Conservation (phyloP, 345 rosid genomes). For the Aethionema arabicum region DNA sequence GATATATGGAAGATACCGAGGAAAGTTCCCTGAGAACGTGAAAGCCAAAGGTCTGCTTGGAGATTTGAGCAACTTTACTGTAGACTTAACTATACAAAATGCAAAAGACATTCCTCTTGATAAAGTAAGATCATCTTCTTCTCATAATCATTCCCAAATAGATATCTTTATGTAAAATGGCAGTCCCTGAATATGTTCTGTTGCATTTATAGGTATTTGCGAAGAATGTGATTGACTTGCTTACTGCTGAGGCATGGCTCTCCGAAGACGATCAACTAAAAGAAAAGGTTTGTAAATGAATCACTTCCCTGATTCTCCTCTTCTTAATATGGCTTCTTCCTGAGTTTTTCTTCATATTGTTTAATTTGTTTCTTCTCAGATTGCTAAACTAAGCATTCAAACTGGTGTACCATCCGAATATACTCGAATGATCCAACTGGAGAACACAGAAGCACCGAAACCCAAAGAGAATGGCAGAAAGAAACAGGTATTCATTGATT, state of each 20-base stretch:
- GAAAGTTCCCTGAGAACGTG: constrained; percentile 56
- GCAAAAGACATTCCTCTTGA: constrained; percentile 60
- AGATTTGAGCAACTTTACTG: constrained; percentile 49
- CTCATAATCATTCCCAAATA: constrained; percentile 6
- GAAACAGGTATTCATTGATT: constrained; percentile 43
- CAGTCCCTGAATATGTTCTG: constrained; percentile 15
- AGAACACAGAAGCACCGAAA: constrained; percentile 45
- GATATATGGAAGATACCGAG: constrained; percentile 65
- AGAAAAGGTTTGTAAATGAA: constrained; percentile 61
- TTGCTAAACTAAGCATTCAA: constrained; percentile 61
- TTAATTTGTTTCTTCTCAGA: constrained; percentile 39
- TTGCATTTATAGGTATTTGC: constrained; percentile 52
- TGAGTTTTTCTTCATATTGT: not conserved
- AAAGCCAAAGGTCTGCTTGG: constrained; percentile 56
- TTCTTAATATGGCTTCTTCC: constrained; percentile 8
- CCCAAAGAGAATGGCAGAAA: constrained; percentile 35
- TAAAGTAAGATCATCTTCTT: constrained; percentile 41
- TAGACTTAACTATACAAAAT: constrained; percentile 57
- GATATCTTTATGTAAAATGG: not conserved
- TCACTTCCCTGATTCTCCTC: not conserved
- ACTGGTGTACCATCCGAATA: constrained; percentile 65
- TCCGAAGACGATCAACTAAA: constrained; percentile 62
- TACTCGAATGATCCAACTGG: constrained; percentile 60
- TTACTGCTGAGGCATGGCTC: constrained; percentile 87
- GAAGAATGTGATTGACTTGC: constrained; percentile 69